A percentile compares a stretch with the other conserved stretches of the same genome.
Conservation (phyloP, 2,329 filamentous ascomycete genomes). For the Penicillium vulpinum region DNA sequence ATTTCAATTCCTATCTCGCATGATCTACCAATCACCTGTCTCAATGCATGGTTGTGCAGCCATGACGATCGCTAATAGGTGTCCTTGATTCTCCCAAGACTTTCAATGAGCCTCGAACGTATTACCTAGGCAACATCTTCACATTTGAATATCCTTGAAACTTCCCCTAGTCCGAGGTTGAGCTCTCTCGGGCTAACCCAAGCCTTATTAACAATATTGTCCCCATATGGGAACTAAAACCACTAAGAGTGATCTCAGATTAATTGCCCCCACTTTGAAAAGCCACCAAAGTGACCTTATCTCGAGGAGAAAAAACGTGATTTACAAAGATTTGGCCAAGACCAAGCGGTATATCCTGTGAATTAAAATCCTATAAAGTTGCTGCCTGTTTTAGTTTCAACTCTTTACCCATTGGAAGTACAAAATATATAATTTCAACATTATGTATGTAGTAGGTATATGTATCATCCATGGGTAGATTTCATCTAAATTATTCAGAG, state of each 20-base stretch:
- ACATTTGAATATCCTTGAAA: not conserved
- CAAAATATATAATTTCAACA: too few species aligned
- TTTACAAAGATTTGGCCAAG: not conserved
- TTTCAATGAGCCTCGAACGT: not conserved
- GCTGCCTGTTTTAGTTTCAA: too few species aligned
- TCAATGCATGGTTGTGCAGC: constrained; percentile 10
- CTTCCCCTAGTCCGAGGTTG: not conserved
- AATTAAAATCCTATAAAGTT: not conserved
- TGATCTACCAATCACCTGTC: constrained; percentile 17
- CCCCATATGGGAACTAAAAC: not conserved
- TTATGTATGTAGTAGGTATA: too few species aligned
- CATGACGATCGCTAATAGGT: constrained; percentile 10
- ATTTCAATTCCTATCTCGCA: not conserved
- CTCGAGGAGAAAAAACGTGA: not conserved
- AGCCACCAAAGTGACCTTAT: not conserved
- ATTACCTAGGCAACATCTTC: not conserved
- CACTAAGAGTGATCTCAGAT: not conserved
- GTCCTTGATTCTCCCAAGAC: not conserved
- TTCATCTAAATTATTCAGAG: too few species aligned
- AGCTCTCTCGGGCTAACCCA: not conserved
- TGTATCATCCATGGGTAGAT: too few species aligned
- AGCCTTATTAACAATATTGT: too few species aligned
- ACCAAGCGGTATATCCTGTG: not conserved
- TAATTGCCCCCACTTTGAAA: constrained; percentile 4
- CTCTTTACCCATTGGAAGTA: too few species aligned